Conservation (phyloP, 495 filamentous ascomycete genomes). For the Podospora comata region DNA sequence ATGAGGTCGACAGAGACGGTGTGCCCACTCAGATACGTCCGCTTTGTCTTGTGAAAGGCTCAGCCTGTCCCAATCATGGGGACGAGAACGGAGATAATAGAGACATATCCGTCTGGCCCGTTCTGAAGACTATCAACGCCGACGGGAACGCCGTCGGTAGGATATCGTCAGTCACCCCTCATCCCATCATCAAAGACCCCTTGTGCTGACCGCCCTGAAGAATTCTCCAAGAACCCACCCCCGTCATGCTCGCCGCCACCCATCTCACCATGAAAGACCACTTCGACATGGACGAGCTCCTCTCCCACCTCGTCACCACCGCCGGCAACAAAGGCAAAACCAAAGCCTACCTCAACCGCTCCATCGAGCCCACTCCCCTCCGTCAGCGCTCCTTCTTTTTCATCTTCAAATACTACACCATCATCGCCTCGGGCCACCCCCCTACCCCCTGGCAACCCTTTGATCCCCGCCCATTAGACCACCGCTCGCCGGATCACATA, state of each 20-base stretch:
- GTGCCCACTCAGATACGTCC: slow-evolving; percentile 29
- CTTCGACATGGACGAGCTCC: slow-evolving; percentile 55
- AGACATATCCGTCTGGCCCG: slow-evolving; percentile 42
- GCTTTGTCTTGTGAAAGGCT: not conserved
- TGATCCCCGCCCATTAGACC: slow-evolving; percentile 38
- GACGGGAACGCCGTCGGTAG: slow-evolving; percentile 43
- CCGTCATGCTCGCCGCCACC: slow-evolving; percentile 49
- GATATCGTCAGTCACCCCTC: slow-evolving; percentile 42
- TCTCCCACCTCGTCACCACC: slow-evolving; percentile 40
- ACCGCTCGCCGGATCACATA: slow-evolving; percentile 42
- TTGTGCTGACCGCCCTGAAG: slow-evolving; percentile 5
- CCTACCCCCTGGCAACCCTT: slow-evolving; percentile 52
- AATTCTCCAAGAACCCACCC: slow-evolving; percentile 51
- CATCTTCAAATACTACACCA: slow-evolving; percentile 54
- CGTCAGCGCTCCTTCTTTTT: slow-evolving; percentile 51
- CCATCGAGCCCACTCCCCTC: slow-evolving; percentile 35
- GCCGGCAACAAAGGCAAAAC: slow-evolving; percentile 34
- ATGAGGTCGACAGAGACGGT: slow-evolving; percentile 47
- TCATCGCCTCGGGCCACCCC: slow-evolving; percentile 39
- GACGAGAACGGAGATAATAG: slow-evolving; percentile 26
- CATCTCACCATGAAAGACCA: slow-evolving; percentile 47
- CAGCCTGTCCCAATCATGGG: not conserved
- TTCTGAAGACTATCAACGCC: slow-evolving; percentile 34
- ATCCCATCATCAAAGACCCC: not conserved
- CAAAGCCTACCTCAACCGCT: slow-evolving; percentile 38